phyloP scores from a whole-genome alignment of 1,284 basidiomycete species.

The Clitocybe nebularis region DNA sequence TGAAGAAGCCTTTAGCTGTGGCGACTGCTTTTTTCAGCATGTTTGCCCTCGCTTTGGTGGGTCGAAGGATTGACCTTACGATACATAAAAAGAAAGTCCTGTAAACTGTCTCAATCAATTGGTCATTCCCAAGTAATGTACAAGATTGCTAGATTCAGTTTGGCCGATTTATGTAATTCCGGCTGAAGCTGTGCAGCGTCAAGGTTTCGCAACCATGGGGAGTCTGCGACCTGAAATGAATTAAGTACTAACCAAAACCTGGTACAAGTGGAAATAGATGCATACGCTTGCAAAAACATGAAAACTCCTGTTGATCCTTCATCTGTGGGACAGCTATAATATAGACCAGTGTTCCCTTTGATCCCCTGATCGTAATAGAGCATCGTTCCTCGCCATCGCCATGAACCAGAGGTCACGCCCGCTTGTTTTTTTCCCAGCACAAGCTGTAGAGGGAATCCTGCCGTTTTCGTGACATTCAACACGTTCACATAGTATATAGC shows the following conservation, averaged over 20 bases:
- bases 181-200: background rate
- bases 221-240: background rate
- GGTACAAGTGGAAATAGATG: background rate
- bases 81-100: constrained; percentile 52
- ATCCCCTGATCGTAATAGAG: constrained; percentile 47
- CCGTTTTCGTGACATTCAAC: constrained; percentile 43
- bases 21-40: constrained; percentile 62
- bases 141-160: background rate
- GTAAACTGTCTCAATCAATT: constrained; percentile 19
- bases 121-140: background rate
- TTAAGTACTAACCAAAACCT: background rate
- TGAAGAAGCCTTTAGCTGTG: constrained; percentile 82
- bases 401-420: constrained; percentile 40
- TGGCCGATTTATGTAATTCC: background rate
- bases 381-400: constrained; percentile 56
- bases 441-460: constrained; percentile 44
- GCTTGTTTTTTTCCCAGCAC: constrained; percentile 34
- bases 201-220: background rate
- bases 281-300: constrained; percentile 47
- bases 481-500: constrained; percentile 52
- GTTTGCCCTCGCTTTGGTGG: constrained; percentile 58
- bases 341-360: constrained; percentile 44
- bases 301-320: constrained; percentile 40
- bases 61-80: constrained; percentile 63
- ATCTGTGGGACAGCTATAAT: constrained; percentile 41